These are phyloP conservation scores for Solanum tarijense DNA, from an alignment of 257 asterid genomes.

Conservation along the genomic window DNA sequence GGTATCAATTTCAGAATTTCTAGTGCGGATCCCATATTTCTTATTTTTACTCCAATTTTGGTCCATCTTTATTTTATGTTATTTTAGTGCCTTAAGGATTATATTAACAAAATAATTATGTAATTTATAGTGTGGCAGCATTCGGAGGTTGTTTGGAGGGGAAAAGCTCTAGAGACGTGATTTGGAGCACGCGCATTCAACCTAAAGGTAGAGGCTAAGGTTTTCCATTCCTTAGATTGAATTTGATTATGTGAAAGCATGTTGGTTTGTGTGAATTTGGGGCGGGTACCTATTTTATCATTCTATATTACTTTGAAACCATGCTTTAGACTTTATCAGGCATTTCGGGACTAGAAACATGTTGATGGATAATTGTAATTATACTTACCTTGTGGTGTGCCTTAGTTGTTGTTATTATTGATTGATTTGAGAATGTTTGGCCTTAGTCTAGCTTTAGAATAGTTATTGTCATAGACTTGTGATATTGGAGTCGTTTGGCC, in stretches of 20 bases:
- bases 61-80: neutral
- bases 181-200: neutral
- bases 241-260: neutral
- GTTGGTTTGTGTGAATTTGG: neutral
- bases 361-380: neutral
- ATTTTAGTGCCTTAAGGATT: neutral
- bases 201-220: neutral
- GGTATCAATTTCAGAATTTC: too few species aligned
- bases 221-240: too few species aligned
- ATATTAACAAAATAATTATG: too few species aligned
- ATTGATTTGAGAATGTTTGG: neutral
- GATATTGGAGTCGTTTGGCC: neutral
- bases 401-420: too few species aligned
- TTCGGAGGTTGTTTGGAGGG: neutral
- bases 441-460: neutral
- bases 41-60: neutral
- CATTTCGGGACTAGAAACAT: neutral
- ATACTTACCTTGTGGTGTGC: neutral
- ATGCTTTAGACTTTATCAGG: neutral
- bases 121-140: neutral
- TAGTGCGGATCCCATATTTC: neutral
- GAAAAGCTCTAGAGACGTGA: neutral
- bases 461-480: neutral
- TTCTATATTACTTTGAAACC: neutral
- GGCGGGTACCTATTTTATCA: neutral